These are phyloP conservation scores for Mortierella sp. DNA, from an alignment of 371 early-diverging fungal species.

Conservation along the genomic window DNA sequence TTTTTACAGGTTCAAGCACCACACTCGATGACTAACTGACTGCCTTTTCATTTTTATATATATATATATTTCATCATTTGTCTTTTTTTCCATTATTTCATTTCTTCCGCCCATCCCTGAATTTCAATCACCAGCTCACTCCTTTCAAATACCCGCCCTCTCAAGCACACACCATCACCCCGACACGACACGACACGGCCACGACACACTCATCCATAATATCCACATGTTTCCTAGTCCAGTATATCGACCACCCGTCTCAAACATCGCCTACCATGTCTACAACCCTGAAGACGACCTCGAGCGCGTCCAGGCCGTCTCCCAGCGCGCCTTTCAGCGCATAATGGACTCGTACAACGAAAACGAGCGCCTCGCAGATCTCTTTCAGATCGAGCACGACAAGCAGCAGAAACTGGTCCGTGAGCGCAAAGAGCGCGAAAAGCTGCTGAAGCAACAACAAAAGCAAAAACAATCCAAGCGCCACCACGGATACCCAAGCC, in stretches of 20 bases:
- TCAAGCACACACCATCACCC: background rate
- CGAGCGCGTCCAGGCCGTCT: conserved; percentile 28
- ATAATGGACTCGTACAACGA: conserved; percentile 48
- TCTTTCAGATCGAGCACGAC: conserved; percentile 49
- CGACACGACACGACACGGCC: background rate
- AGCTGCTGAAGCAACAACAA: conserved; percentile 26
- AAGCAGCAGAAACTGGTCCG: conserved; percentile 25
- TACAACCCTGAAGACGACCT: conserved; percentile 47
- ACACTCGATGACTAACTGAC: background rate
- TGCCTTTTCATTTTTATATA: background rate
- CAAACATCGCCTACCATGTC: conserved; percentile 54
- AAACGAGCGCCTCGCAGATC: conserved; percentile 45
- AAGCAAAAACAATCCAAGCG: conserved; percentile 32
- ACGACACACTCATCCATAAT: background rate
- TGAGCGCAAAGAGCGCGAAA: conserved; percentile 51
- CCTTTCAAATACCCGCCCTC: background rate
- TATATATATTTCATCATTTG: background rate
- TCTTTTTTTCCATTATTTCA: background rate
- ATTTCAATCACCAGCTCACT: conserved; percentile 5
- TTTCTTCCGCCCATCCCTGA: background rate
- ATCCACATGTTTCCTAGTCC: conserved; percentile 35
- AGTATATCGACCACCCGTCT: conserved; percentile 43
- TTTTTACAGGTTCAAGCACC: background rate
- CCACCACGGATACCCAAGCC: conserved; percentile 5
- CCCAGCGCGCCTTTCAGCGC: conserved; percentile 43